A percentile compares a stretch with the other conserved stretches of the same genome.
Conservation (phyloP, 345 rosid species). For the Salix viminalis region DNA sequence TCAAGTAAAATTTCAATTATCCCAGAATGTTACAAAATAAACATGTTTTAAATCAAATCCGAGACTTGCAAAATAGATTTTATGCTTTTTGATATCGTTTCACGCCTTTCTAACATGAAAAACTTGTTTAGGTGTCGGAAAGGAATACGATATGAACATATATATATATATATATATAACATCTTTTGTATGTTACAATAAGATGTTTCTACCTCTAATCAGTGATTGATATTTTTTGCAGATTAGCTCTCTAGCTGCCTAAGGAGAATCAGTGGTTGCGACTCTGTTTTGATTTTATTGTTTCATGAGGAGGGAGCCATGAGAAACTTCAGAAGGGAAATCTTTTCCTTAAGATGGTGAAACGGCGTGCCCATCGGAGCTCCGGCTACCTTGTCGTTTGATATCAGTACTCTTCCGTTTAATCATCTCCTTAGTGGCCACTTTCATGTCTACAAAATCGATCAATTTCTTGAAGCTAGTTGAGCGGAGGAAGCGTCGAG, state of each 20-base stretch:
- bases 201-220: background rate
- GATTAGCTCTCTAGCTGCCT: background rate
- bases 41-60: no score
- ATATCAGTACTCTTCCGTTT: slow-evolving; percentile 42
- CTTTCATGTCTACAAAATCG: slow-evolving; percentile 57
- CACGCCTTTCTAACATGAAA: no score
- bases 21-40: no score
- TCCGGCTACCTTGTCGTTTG: slow-evolving; percentile 36
- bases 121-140: background rate
- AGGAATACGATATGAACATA: background rate
- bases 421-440: slow-evolving; percentile 36
- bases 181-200: background rate
- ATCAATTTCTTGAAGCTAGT: slow-evolving; percentile 48
- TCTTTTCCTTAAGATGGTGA: slow-evolving; percentile 25
- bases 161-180: no score
- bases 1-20: no score
- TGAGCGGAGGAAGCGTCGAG: slow-evolving; percentile 33
- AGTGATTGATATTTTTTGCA: background rate
- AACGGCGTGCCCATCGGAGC: slow-evolving; percentile 28
- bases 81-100: no score
- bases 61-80: no score
- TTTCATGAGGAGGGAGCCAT: background rate
- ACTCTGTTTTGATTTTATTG: background rate
- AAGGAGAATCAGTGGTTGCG: background rate
- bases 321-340: background rate